phyloP scores from a whole-genome alignment of 208 protist species.

The Crithidia brevicula region DNA sequence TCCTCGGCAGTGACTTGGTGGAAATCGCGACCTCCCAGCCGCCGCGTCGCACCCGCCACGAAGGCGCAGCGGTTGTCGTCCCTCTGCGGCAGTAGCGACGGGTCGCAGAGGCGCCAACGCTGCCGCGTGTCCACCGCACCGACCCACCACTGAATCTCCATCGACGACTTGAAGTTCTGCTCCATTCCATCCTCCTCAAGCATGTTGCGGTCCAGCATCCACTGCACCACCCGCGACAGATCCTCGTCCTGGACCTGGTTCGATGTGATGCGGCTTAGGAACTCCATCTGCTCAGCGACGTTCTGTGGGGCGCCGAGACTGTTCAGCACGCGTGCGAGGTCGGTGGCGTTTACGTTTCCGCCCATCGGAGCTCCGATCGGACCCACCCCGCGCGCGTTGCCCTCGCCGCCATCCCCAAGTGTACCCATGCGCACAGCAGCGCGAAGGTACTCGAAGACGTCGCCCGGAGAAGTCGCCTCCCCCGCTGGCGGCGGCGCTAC shows the following conservation, averaged over 20 bases:
- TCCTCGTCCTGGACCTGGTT: conserved; percentile 34
- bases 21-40: conserved; percentile 9
- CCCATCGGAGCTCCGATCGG: neutral
- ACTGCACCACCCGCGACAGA: conserved; percentile 37
- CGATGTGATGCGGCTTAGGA: conserved; percentile 23
- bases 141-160: conserved; percentile 77
- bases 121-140: conserved; percentile 63
- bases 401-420: neutral
- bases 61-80: conserved; percentile 66
- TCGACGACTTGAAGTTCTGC: conserved; percentile 37
- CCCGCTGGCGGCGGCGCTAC: neutral
- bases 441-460: conserved; percentile 14
- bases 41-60: conserved; percentile 22
- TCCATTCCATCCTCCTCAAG: conserved; percentile 36
- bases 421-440: neutral
- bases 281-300: conserved; percentile 24
- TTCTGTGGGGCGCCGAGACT: conserved; percentile 6
- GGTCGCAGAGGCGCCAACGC: conserved; percentile 69
- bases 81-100: conserved; percentile 48
- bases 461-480: neutral
- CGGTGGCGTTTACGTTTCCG: neutral
- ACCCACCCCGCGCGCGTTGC: neutral
- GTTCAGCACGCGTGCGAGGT: conserved; percentile 3
- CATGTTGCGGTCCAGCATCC: conserved; percentile 38
- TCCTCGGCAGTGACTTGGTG: conserved; percentile 16